Conservation (phyloP, 441 rosid species). For the Geranium incanum region DNA sequence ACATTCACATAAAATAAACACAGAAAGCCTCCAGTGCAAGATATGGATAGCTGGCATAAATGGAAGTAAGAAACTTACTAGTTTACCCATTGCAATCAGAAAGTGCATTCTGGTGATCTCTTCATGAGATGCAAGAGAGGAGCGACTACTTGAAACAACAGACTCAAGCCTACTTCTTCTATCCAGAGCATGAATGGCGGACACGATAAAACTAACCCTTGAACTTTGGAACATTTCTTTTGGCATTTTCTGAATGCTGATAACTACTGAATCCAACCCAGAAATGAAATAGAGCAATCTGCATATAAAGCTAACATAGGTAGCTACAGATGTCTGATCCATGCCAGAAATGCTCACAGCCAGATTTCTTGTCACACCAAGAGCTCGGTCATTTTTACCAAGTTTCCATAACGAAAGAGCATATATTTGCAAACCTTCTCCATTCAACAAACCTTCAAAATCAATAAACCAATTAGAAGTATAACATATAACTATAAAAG, state of each 20-base stretch:
- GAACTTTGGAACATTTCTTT: conserved; percentile 53
- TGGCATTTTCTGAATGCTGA: conserved; percentile 73
- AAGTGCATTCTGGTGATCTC: conserved; percentile 63
- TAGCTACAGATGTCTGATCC: conserved; percentile 50
- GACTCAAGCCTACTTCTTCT: conserved; percentile 54
- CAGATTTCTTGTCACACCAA: conserved; percentile 49
- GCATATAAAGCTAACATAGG: conserved; percentile 73
- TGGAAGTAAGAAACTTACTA: conserved; percentile 44
- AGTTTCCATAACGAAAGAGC: conserved; percentile 77
- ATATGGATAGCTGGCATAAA: conserved; percentile 12
- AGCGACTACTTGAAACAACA: conserved; percentile 50
- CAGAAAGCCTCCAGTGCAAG: conserved; percentile 12
- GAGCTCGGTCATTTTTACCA: conserved; percentile 62
- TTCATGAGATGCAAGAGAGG: conserved; percentile 44
- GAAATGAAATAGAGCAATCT: conserved; percentile 64
- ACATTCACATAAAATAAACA: not conserved
- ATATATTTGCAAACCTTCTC: conserved; percentile 68
- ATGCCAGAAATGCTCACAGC: conserved; percentile 50
- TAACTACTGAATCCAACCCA: conserved; percentile 63
- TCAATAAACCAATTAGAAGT: conserved; percentile 8
- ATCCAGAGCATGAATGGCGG: conserved; percentile 75
- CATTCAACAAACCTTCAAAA: conserved; percentile 58
- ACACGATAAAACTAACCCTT: conserved; percentile 59
- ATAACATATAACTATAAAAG: not conserved
- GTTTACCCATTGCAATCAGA: conserved; percentile 65